Base-by-base conservation (phyloP, 306 rosid genomes). In the Aeschynomene evenia region DNA sequence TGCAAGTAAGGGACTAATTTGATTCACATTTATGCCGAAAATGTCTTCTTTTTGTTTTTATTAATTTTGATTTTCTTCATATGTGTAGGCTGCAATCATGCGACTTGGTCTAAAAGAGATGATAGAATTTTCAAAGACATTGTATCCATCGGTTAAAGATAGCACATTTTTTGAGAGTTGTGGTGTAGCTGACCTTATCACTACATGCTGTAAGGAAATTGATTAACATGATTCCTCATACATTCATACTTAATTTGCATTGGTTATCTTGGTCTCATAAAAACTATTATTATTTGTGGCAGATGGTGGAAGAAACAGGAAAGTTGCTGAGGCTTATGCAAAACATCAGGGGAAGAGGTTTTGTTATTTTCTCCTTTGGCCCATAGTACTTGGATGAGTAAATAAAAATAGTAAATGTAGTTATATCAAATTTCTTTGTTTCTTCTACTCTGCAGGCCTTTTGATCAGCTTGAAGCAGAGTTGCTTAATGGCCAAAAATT, bases 281-380 rank as follows among this genome's bases (percentile, higher is more conserved):
- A 76, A 49, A 66, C 57, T 55, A n/a, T 46, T 59, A 28, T 18
- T 70, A 9, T 73, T 63, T 76, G 73, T 87, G 80, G 59, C 88
- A 90, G 96, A 88, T 85, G 98, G 98, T 67, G 98, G 98, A 80
- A 86, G 98, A 83, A 92, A 92, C 80, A 88, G 98, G 79, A 92
- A 86, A 74, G 96, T 92, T 34, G 96, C 93, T 2, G 98, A 85
- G 52, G 98, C 98, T 78, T 92, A 80, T 77, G 96, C 96, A 20
- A 83, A 45, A 82, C 40, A 76, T 57, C 88, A 71, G 43, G 98
- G 98, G 50, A 90, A 88, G 75, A 83, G 96, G 96, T 92, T 68
- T 46, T 34, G 9, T 34, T 12, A 9, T 53, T 72, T 53, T 20
- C 14, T 12, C 61, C 8, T 55, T 22, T 77, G 28, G 54, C 37